phyloP scores from a whole-genome alignment of 2,329 filamentous ascomycete species.

The Macrophomina phaseolina region DNA sequence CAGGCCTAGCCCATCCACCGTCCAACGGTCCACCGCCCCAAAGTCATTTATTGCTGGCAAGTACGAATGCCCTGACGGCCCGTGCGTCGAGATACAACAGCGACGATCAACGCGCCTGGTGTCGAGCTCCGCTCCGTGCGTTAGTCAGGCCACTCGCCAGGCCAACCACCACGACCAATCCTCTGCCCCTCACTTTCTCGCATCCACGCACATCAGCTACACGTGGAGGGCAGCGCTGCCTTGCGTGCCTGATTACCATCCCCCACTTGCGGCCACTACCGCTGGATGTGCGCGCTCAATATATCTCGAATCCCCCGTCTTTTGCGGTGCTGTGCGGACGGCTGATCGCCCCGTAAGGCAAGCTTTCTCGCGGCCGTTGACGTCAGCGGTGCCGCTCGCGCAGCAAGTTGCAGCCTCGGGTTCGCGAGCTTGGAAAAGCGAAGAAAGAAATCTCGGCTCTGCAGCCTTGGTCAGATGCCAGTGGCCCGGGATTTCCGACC shows the following conservation, averaged over 20 bases:
- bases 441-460: background rate
- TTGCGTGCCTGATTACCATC: background rate
- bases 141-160: background rate
- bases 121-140: background rate
- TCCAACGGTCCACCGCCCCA: too few species aligned
- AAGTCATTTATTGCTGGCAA: too few species aligned
- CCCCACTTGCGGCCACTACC: background rate
- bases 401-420: background rate
- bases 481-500: background rate
- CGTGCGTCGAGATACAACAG: too few species aligned
- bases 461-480: background rate
- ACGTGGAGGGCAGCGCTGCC: background rate
- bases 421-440: too few species aligned
- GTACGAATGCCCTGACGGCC: too few species aligned
- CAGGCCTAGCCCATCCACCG: too few species aligned
- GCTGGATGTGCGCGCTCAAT: background rate
- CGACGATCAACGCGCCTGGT: too few species aligned
- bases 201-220: too few species aligned
- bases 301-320: too few species aligned
- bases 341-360: background rate
- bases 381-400: background rate
- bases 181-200: background rate
- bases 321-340: background rate
- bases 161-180: background rate
- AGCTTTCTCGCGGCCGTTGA: background rate